Base-by-base conservation (phyloP, 257 asterid species). In the Knoxia roxburghii region DNA sequence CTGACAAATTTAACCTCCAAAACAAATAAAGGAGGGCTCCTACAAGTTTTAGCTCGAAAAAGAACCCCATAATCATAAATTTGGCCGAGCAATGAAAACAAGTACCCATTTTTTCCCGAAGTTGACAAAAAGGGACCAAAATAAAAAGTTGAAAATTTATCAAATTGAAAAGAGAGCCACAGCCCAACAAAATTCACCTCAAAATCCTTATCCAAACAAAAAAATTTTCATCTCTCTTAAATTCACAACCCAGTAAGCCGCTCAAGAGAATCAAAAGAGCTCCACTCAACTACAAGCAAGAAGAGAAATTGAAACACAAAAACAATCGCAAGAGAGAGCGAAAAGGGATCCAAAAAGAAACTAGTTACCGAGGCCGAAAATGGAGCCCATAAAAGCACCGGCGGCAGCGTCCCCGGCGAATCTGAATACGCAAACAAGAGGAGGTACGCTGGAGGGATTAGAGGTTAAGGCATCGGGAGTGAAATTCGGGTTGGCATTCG, bases 331-430 rank as follows among this genome's bases (percentile, higher is more conserved):
- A 45, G 26, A n/a, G 23, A 48, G 1, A n/a, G 49, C 2, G 23
- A 24, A 4, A 60, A 0, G 9, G 5, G 45, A 37, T 46, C 15
- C 37, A 20, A 35, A 35, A 20, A 41, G 59, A 11, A 24, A 60
- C 18, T 13, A 39, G n/a, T 52, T 75, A 88, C 97, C 97, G 61
- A 83, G 76, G 21, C 97, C 97, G 26, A 86, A 86, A 74, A 90
- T 68, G 67, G 96, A 88, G 53, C 97, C 97, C 90, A 88, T 84
- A 49, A 86, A 55, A 64, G 88, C 97, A 1, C 97, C 93, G 61
- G 79, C 88, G 10, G 86, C 95, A 37, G 92, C 78, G 68, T 86
- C 96, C 0, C 95, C 90, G 71, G 89, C 97, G 71, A 83, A 86
- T 53, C 86, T 68, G 60, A 79, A 29, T 67, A 88, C 79, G 79